Percentiles rank a stretch among this genome's conserved stretches.
Conservation (phyloP, 83 land plant species). For the Isoetes engelmannii region DNA sequence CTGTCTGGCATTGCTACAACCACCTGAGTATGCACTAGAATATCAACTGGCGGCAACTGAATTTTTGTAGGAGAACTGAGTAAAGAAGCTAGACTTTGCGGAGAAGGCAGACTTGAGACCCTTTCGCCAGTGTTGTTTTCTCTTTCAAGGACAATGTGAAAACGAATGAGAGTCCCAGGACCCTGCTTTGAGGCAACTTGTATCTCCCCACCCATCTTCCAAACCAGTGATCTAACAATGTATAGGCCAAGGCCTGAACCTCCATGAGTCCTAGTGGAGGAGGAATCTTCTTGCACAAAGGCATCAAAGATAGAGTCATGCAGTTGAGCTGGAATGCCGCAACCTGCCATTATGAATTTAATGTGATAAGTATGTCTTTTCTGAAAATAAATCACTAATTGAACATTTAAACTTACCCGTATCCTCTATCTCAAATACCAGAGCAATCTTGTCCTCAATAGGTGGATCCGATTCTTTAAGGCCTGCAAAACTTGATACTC, state of each 20-base stretch:
- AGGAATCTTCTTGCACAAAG: constrained; percentile 13
- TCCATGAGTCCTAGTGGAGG: constrained; percentile 9
- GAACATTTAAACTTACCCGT: not conserved
- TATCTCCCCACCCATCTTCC: constrained; percentile 15
- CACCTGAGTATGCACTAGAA: constrained; percentile 8
- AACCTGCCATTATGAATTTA: not conserved
- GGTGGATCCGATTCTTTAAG: not conserved
- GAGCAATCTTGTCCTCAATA: not conserved
- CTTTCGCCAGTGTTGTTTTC: not conserved
- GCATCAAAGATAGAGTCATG: constrained; percentile 9
- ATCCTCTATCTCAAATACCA: constrained; percentile 12
- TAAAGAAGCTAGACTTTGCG: constrained; percentile 6
- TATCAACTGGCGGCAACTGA: not conserved
- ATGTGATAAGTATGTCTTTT: not conserved
- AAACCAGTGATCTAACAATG: constrained; percentile 8
- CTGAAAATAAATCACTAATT: not conserved
- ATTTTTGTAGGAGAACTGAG: not conserved
- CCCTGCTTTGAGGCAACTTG: constrained; percentile 3
- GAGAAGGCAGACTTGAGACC: constrained; percentile 4
- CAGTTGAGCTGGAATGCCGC: constrained; percentile 5
- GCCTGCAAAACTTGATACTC: not conserved
- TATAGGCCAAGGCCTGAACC: constrained; percentile 13
- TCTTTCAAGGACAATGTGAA: constrained; percentile 3
- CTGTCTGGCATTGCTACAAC: constrained; percentile 12
- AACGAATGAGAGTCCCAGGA: constrained; percentile 12